Evolutionary conservation across 257 asterid genomes (phyloP).

Genomic region (Striga asiatica): DNA sequence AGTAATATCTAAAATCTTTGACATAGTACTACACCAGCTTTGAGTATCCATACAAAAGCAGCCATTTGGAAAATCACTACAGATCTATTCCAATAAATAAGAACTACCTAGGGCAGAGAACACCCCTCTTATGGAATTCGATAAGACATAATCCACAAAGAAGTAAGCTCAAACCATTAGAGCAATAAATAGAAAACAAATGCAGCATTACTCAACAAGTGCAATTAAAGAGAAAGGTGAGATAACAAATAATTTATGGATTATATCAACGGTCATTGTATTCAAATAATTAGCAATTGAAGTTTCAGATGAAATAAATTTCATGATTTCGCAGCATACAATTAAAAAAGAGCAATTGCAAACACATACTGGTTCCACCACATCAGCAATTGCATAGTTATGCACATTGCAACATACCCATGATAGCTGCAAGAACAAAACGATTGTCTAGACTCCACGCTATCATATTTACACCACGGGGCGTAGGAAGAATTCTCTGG

Average conservation of each 20-base stretch:
- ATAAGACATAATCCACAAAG: neutral
- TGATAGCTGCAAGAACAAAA: slow-evolving; percentile 97
- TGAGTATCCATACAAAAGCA: slow-evolving; percentile 12
- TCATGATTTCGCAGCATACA: neutral
- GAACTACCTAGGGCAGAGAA: neutral
- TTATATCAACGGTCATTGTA: neutral
- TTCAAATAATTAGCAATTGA: slow-evolving; percentile 1
- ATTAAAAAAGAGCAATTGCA: neutral
- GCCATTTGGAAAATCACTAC: neutral
- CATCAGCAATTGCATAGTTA: slow-evolving; percentile 6
- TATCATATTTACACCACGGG: slow-evolving; percentile 98
- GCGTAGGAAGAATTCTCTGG: slow-evolving; percentile 93
- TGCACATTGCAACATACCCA: slow-evolving; percentile 53
- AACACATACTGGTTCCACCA: slow-evolving; percentile 4
- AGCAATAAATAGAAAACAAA: neutral
- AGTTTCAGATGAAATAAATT: slow-evolving; percentile 2
- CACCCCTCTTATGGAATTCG: neutral
- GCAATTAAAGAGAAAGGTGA: neutral
- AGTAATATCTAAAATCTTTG: neutral
- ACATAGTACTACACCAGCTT: slow-evolving; percentile 7
- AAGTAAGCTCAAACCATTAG: slow-evolving; percentile 1
- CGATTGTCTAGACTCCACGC: slow-evolving; percentile 99
- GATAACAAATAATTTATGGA: neutral
- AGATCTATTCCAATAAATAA: neutral
- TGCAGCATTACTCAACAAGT: slow-evolving; percentile 2